Evolutionary conservation across 768 basidiomycete species (phyloP), one percentile per base, ranked within the genome.

Genomic region (Termitomyces sp.): DNA sequence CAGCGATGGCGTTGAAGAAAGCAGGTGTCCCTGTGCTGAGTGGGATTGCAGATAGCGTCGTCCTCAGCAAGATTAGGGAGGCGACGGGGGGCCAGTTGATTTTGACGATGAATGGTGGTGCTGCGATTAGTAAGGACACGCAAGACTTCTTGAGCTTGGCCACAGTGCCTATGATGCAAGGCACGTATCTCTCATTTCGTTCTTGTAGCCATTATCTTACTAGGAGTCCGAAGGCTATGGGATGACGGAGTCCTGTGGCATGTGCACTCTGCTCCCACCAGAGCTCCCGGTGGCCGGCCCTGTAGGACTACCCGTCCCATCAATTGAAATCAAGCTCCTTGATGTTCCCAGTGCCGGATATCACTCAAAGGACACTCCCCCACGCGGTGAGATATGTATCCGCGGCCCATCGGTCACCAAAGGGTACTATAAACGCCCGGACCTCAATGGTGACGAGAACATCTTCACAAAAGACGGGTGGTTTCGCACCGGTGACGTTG

Each of bases 401-500:
- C 84, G 94, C 24, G 96, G 96, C 0, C 87, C 89, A 4, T 85
- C 89, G 4, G 89, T 98, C 54, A 91, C 88, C 59, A 83, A 86
- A 63, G 96, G 81, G 0, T 99, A 98, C 77, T 98, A 83, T 78
- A 96, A 95, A 75, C 88, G 93, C 0, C 85, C 85, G 13, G 95
- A 99, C 68, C 78, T 98, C 52, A 95, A 97, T 69, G 74, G 78
- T 22, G 96, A 98, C 74, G 82, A 86, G 66, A 77, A 67, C 16
- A 85, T 93, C 68, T 95, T 96, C 72, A 91, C 93, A 3, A 81
- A 83, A 60, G 95, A 96, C 64, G 95, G 95, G 3, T 98, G 93
- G 93, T 73, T 98, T 69, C 82, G 91, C 67, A 98, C 95, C 0
- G 96, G 96, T 13, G 96, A 98, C 69, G 81, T 98, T 44, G 96